Evolutionary conservation across 805 yeast genomes (phyloP), one percentile per base, ranked within the genome.

Genomic region (Cyberlindnera subsufficiens): DNA sequence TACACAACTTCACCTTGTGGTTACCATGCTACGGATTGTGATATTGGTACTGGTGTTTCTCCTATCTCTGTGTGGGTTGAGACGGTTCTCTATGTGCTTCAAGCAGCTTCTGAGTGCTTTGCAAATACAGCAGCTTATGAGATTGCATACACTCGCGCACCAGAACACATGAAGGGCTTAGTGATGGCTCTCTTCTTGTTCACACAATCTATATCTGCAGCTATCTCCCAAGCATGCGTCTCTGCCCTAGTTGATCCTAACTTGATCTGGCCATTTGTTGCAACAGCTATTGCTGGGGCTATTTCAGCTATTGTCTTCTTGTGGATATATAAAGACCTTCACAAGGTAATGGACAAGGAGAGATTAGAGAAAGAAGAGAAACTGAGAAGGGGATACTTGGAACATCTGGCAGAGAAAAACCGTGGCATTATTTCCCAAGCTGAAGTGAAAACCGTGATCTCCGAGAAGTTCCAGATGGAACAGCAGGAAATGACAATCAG

Each of bases 111-210:
- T 15, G 95, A 86, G 64, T 84, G 85, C 51, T 75, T 86, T 53
- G 89, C 90, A 29, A 81, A 86, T 41, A 77, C 84, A 54, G 84
- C 93, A 18, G 93, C 91, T 54, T 74, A 82, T 53, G 93, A 86
- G 66, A 84, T 82, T 58, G 95, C 95, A 16, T 86, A 82, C 66
- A 79, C 89, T 22, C 82, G 85, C 67, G 91, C 93, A 6, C 93
- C 93, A 34, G 72, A 71, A 8, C 65, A 74, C 33, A 66, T 67
- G 70, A 69, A 65, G 47, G 63, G 69, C 16, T 60, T 68, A 34
- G 64, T 66, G 37, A 67, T 68, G 72, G 71, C 82, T 14, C 50
- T 69, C 40, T 84, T 80, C 69, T 69, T 86, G 56, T 65, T 85
- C 44, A 82, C 85, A 34, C 80, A 72, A 51, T 93, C 95, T n/a